Evolutionary conservation across 2,329 filamentous ascomycete species (phyloP).

Genomic region (Boeremia exigua): DNA sequence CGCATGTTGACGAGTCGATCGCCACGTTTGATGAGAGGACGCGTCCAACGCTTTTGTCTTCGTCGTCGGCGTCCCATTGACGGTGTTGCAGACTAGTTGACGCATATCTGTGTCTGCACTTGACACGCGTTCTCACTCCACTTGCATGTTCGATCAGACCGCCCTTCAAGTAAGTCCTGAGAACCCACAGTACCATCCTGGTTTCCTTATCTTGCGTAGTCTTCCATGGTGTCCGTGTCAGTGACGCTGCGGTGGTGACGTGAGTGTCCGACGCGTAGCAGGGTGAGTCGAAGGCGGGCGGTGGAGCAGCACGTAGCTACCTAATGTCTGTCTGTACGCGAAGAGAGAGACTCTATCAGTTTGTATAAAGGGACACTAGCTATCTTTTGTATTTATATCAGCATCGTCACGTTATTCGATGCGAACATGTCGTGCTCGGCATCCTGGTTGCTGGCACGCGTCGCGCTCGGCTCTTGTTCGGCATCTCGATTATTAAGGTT

Average conservation of each 20-base stretch:
- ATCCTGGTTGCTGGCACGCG: not conserved
- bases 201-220: too few relatives aligned
- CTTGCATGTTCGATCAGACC: too few relatives aligned
- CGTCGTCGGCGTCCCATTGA: not conserved
- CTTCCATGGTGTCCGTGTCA: too few relatives aligned
- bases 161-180: too few relatives aligned
- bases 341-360: too few relatives aligned
- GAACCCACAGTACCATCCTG: too few relatives aligned
- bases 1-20: not conserved
- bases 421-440: slow-evolving; percentile 4
- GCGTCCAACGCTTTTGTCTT: not conserved
- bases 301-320: too few relatives aligned
- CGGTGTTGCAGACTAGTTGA: not conserved
- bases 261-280: too few relatives aligned
- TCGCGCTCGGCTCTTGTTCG: slow-evolving; percentile 2
- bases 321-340: too few relatives aligned
- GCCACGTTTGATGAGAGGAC: not conserved
- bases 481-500: not conserved
- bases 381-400: not conserved
- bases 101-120: not conserved
- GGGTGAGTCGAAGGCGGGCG: too few relatives aligned
- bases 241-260: too few relatives aligned
- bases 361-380: too few relatives aligned
- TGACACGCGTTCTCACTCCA: not conserved
- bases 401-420: slow-evolving; percentile 1